Evolutionary conservation across 2,329 filamentous ascomycete genomes (phyloP).

Genomic region (Penicillium hordei): DNA sequence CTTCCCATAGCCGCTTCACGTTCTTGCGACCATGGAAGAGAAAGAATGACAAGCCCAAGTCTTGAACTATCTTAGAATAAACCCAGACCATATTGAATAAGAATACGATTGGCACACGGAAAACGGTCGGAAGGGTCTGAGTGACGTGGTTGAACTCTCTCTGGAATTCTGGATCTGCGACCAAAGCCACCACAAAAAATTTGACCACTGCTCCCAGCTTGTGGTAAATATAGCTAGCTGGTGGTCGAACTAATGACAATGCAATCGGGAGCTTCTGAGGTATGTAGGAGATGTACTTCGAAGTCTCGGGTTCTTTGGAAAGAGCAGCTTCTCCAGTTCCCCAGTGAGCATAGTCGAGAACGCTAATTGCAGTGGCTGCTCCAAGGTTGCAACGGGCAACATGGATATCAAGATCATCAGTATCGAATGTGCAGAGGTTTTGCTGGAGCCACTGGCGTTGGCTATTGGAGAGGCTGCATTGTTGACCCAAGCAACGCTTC

Average conservation of each 20-base stretch:
- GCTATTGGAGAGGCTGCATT: slow-evolving; percentile 41
- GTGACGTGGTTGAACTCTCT: slow-evolving; percentile 51
- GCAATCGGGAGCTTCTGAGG: slow-evolving; percentile 25
- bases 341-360: slow-evolving; percentile 34
- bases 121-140: slow-evolving; percentile 32
- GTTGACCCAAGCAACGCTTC: slow-evolving; percentile 47
- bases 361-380: slow-evolving; percentile 38
- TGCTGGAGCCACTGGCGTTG: slow-evolving; percentile 48
- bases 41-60: slow-evolving; percentile 48
- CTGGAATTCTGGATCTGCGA: slow-evolving; percentile 55
- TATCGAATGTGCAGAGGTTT: slow-evolving; percentile 40
- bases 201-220: slow-evolving; percentile 47
- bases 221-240: slow-evolving; percentile 46
- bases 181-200: slow-evolving; percentile 51
- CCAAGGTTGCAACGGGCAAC: slow-evolving; percentile 52
- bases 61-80: slow-evolving; percentile 48
- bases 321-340: slow-evolving; percentile 28
- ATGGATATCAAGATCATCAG: slow-evolving; percentile 41
- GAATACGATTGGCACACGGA: slow-evolving; percentile 42
- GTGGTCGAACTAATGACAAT: slow-evolving; percentile 32
- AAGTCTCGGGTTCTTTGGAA: slow-evolving; percentile 28
- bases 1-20: slow-evolving; percentile 49
- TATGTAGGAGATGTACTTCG: slow-evolving; percentile 31
- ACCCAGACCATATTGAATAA: slow-evolving; percentile 51
- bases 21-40: slow-evolving; percentile 52